Evolutionary conservation across 225 moss, liverwort and hornwort species (phyloP).

Genomic region (Anthoceros angustus): DNA sequence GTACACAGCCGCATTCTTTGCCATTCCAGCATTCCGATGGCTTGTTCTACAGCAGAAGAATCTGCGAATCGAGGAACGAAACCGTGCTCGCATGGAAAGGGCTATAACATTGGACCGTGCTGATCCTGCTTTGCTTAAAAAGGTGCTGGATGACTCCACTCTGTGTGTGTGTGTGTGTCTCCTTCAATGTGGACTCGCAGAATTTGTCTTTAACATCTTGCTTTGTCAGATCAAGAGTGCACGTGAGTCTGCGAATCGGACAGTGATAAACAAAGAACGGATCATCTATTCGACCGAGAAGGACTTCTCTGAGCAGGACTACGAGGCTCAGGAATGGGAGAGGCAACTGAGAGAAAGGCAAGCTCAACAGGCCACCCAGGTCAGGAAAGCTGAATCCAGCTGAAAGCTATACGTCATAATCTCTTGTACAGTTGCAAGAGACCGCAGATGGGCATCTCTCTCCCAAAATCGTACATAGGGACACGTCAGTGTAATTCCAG

Average conservation of each 20-base stretch:
- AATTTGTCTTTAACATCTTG: not conserved
- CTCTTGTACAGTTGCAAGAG: no score
- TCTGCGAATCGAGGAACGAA: conserved; percentile 72
- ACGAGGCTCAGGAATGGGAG: conserved; percentile 88
- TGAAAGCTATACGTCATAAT: not conserved
- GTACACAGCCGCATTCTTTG: conserved; percentile 94
- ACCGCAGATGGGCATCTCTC: no score
- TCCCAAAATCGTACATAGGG: no score
- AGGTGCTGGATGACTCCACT: conserved; percentile 26
- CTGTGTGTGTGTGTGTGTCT: not conserved
- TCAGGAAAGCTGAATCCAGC: not conserved
- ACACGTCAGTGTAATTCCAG: no score
- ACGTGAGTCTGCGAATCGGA: conserved; percentile 71
- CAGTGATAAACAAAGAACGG: conserved; percentile 63
- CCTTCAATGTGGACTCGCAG: not conserved
- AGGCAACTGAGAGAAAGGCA: conserved; percentile 66
- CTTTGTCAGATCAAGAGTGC: conserved; percentile 58
- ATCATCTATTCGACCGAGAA: conserved; percentile 83
- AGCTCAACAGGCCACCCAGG: conserved; percentile 13
- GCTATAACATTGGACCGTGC: conserved; percentile 72
- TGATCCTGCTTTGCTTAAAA: conserved; percentile 45
- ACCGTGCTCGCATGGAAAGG: conserved; percentile 74
- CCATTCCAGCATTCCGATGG: conserved; percentile 90
- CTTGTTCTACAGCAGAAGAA: conserved; percentile 63
- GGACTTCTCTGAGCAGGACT: conserved; percentile 60